Evolutionary conservation across 2,329 filamentous ascomycete genomes (phyloP).

Genomic region (Aspergillus neotritici): DNA sequence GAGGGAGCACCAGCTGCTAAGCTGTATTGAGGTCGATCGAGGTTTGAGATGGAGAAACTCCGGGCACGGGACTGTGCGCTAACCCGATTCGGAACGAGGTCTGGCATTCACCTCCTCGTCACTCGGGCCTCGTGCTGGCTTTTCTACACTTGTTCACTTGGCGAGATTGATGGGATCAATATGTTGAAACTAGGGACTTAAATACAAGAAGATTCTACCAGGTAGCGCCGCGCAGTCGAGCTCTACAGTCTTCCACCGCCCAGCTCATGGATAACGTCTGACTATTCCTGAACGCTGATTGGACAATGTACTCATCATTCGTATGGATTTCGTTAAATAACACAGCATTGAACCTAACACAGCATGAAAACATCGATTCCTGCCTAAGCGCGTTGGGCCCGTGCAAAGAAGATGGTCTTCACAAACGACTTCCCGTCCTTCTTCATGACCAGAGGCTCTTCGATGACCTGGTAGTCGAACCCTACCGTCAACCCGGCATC

Average conservation of each 20-base stretch:
- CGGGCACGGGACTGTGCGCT: conserved; percentile 29
- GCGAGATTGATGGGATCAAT: not conserved
- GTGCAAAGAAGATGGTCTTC: conserved; percentile 30
- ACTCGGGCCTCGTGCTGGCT: not conserved
- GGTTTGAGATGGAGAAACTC: too few relatives aligned
- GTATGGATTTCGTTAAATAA: conserved; percentile 1
- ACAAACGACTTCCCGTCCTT: conserved; percentile 18
- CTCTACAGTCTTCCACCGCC: too few relatives aligned
- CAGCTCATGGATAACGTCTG: conserved; percentile 11
- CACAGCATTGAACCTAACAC: too few relatives aligned
- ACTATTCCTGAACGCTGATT: conserved; percentile 21
- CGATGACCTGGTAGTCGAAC: conserved; percentile 55
- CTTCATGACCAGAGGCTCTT: conserved; percentile 46
- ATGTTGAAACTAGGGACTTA: not conserved
- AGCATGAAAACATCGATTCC: not conserved
- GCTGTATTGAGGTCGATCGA: conserved; percentile 9
- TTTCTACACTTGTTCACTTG: not conserved
- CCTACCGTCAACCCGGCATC: conserved; percentile 54
- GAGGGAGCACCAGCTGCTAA: conserved; percentile 25
- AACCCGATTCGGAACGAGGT: conserved; percentile 22
- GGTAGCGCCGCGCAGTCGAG: too few relatives aligned
- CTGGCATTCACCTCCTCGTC: too few relatives aligned
- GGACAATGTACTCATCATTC: conserved; percentile 4
- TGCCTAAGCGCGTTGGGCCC: conserved; percentile 21
- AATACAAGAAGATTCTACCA: not conserved